Conservation (phyloP, 2,329 filamentous ascomycete species). For the Penicillium thymicola region DNA sequence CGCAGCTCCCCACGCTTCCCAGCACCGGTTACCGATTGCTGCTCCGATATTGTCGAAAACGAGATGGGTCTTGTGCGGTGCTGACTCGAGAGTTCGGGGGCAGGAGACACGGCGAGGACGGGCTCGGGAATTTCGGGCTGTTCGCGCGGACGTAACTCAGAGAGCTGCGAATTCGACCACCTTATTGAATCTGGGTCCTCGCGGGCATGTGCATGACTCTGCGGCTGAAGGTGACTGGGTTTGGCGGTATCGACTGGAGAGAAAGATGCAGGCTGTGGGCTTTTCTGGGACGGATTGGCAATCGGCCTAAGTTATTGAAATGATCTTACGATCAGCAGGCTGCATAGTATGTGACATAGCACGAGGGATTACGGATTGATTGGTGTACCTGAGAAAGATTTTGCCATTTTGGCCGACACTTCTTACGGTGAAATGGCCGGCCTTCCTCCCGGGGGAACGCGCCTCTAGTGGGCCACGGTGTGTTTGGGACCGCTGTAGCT, state of each 20-base stretch:
- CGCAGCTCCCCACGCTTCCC: conserved; percentile 66
- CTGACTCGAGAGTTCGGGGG: conserved; percentile 20
- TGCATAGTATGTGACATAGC: conserved; percentile 14
- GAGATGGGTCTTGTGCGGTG: conserved; percentile 65
- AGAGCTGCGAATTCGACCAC: conserved; percentile 44
- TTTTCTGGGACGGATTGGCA: conserved; percentile 35
- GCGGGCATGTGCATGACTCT: conserved; percentile 27
- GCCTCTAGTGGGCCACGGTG: conserved; percentile 54
- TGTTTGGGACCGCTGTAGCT: conserved; percentile 47
- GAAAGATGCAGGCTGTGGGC: conserved; percentile 32
- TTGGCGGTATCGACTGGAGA: conserved; percentile 55
- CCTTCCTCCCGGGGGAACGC: conserved; percentile 60
- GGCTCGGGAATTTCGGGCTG: conserved; percentile 23
- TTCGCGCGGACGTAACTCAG: conserved; percentile 36
- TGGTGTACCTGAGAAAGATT: conserved; percentile 71
- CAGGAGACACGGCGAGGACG: conserved; percentile 19
- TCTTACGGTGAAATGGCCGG: conserved; percentile 72
- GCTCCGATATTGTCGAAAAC: conserved; percentile 72
- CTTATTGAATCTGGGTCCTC: conserved; percentile 35
- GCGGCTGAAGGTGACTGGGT: conserved; percentile 51
- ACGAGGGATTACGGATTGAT: conserved; percentile 12
- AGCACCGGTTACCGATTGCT: conserved; percentile 39
- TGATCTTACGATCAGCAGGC: conserved; percentile 13
- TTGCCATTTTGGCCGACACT: conserved; percentile 81
- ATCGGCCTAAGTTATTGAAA: conserved; percentile 28